Conservation (phyloP, 768 basidiomycete species). For the Tephrocybe sp. region DNA sequence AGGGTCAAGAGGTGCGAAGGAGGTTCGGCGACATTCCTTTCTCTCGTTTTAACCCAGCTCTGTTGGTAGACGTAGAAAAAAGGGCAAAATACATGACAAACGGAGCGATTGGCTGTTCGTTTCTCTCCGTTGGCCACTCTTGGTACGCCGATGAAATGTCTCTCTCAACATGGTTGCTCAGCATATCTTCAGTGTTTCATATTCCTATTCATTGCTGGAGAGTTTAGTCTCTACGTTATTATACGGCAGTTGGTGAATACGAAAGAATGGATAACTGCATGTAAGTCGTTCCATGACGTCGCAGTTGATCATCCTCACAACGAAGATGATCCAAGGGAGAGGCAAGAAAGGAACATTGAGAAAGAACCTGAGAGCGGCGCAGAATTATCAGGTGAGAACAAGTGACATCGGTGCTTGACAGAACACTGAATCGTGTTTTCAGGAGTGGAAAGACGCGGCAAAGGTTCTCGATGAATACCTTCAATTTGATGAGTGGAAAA, state of each 20-base stretch:
- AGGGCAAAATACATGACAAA: slow-evolving; percentile 46
- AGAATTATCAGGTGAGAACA: slow-evolving; percentile 62
- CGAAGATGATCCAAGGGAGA: slow-evolving; percentile 54
- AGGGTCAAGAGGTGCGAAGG: slow-evolving; percentile 67
- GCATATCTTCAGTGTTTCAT: slow-evolving; percentile 83
- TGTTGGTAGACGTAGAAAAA: slow-evolving; percentile 30
- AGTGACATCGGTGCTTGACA: too few relatives aligned
- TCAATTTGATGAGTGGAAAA: slow-evolving; percentile 90
- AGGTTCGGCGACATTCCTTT: neutral
- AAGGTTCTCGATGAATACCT: slow-evolving; percentile 77
- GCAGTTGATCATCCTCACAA: neutral
- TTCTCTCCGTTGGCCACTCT: slow-evolving; percentile 82
- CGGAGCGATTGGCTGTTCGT: slow-evolving; percentile 75
- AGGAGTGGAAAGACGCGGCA: slow-evolving; percentile 91
- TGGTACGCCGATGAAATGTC: slow-evolving; percentile 45
- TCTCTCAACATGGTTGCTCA: slow-evolving; percentile 24
- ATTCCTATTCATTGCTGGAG: slow-evolving; percentile 75
- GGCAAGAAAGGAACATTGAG: slow-evolving; percentile 81
- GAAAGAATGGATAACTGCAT: slow-evolving; percentile 91
- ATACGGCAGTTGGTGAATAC: slow-evolving; percentile 92
- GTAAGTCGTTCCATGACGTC: slow-evolving; percentile 38
- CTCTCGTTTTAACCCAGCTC: neutral
- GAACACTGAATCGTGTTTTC: neutral
- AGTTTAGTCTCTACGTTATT: slow-evolving; percentile 85
- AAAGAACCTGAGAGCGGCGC: slow-evolving; percentile 70